A percentile compares a stretch with the other conserved stretches of the same genome.
Conservation (phyloP, 2,329 filamentous ascomycete genomes). For the Ascochyta rabiei region DNA sequence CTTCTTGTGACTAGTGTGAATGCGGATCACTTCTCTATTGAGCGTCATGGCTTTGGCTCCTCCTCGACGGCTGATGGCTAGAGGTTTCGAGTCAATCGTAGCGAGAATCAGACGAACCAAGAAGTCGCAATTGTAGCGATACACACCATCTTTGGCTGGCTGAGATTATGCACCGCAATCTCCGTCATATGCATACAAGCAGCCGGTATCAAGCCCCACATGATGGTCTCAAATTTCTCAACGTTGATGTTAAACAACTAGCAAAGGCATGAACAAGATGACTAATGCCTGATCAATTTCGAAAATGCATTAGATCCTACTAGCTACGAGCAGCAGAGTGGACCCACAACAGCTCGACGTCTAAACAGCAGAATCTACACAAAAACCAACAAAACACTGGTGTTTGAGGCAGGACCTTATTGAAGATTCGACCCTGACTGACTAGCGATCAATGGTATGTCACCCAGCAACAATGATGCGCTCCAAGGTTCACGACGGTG, state of each 20-base stretch:
- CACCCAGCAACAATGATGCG: conserved; percentile 4
- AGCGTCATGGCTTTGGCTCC: background rate
- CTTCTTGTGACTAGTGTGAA: background rate
- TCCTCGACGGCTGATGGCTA: conserved; percentile 17
- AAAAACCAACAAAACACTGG: background rate
- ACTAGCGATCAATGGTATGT: background rate
- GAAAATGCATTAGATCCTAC: conserved; percentile 5
- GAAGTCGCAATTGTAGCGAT: conserved; percentile 15
- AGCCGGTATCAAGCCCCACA: conserved; percentile 8
- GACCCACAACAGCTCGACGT: background rate
- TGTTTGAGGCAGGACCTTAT: background rate
- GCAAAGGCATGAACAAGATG: background rate
- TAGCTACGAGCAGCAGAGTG: conserved; percentile 3
- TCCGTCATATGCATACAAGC: conserved; percentile 20
- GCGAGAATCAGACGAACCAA: conserved; percentile 12
- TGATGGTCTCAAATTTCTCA: conserved; percentile 1
- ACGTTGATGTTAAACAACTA: background rate
- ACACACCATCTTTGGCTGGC: conserved; percentile 17
- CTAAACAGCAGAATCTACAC: background rate
- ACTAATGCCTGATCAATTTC: background rate
- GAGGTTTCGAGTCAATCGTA: conserved; percentile 1
- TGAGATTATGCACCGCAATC: conserved; percentile 26
- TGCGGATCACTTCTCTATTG: background rate
- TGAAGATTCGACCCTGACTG: background rate
- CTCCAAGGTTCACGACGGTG: conserved; percentile 18